These are phyloP conservation scores for Lasiodiplodia citricola DNA, from an alignment of 2,329 filamentous ascomycete species.

Conservation along the genomic window DNA sequence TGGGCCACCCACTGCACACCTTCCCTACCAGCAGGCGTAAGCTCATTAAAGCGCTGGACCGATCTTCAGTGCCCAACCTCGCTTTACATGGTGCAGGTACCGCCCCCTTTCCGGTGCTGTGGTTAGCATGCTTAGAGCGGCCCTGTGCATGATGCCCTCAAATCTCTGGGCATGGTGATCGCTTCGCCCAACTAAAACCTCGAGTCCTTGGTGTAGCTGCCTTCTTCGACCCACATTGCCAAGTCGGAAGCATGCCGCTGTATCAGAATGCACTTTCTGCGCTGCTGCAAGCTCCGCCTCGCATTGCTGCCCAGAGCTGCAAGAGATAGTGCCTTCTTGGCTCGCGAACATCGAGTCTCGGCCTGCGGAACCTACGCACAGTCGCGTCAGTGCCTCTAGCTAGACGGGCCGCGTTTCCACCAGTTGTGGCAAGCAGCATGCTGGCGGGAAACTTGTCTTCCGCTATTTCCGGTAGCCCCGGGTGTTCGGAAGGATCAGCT, in stretches of 20 bases:
- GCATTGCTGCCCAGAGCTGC: not conserved
- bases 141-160: conserved; percentile 2
- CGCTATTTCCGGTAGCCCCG: not conserved
- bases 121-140: not conserved
- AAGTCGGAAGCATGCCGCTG: conserved; percentile 7
- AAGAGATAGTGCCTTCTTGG: not conserved
- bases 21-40: not conserved
- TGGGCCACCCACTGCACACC: conserved; percentile 14
- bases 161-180: conserved; percentile 12
- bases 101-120: conserved; percentile 21
- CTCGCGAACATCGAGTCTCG: not conserved
- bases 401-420: not conserved
- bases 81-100: conserved; percentile 11
- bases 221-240: not conserved
- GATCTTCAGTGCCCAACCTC: conserved; percentile 23
- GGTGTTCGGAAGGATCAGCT: not conserved
- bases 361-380: not conserved
- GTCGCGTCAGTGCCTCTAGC: not conserved
- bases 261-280: not conserved
- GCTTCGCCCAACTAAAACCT: not conserved
- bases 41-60: conserved; percentile 17
- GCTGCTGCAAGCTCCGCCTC: not conserved
- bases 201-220: not conserved
- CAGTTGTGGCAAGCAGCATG: not conserved
- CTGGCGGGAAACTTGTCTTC: not conserved